These are phyloP conservation scores for Coemansia sp. DNA, from an alignment of 192 early-diverging fungal genomes.

Conservation along the genomic window DNA sequence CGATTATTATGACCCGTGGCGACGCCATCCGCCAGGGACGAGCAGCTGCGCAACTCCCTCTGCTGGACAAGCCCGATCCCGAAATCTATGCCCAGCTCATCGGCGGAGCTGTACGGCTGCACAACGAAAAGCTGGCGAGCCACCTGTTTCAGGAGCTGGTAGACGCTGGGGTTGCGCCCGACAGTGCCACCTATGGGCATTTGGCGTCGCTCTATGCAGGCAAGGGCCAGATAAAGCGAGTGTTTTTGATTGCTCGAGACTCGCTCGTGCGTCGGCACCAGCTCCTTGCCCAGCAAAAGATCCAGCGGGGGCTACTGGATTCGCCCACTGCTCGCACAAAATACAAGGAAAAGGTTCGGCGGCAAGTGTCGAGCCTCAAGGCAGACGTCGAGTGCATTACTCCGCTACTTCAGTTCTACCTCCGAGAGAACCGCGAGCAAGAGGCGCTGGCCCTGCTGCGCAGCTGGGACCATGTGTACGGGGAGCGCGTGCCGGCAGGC, in stretches of 20 bases:
- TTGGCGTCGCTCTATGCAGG: conserved; percentile 48
- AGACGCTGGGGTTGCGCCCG: conserved; percentile 37
- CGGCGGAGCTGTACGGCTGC: conserved; percentile 43
- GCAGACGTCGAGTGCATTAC: conserved; percentile 47
- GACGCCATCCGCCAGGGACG: conserved; percentile 41
- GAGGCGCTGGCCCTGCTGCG: conserved; percentile 43
- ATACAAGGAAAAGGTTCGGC: conserved; percentile 17
- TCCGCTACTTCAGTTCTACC: conserved; percentile 48
- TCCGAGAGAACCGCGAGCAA: conserved; percentile 27
- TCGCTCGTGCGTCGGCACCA: conserved; percentile 28
- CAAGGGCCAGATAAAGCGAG: conserved; percentile 34
- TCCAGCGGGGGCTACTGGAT: not conserved
- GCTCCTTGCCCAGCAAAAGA: conserved; percentile 15
- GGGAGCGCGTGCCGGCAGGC: conserved; percentile 33
- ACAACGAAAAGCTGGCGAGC: conserved; percentile 40
- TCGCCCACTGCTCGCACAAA: conserved; percentile 12
- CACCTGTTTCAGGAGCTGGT: conserved; percentile 52
- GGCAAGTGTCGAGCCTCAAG: conserved; percentile 26
- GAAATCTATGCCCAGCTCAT: conserved; percentile 47
- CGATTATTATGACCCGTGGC: conserved; percentile 22
- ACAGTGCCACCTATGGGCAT: conserved; percentile 39
- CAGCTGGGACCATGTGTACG: conserved; percentile 45
- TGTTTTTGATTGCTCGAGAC: conserved; percentile 46
- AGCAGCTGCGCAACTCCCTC: conserved; percentile 38
- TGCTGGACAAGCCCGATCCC: conserved; percentile 34